A percentile compares a stretch with the other conserved stretches of the same genome.
These are phyloP conservation scores for Tothia fuscella DNA, from an alignment of 2,329 filamentous ascomycete genomes.

Conservation along the genomic window DNA sequence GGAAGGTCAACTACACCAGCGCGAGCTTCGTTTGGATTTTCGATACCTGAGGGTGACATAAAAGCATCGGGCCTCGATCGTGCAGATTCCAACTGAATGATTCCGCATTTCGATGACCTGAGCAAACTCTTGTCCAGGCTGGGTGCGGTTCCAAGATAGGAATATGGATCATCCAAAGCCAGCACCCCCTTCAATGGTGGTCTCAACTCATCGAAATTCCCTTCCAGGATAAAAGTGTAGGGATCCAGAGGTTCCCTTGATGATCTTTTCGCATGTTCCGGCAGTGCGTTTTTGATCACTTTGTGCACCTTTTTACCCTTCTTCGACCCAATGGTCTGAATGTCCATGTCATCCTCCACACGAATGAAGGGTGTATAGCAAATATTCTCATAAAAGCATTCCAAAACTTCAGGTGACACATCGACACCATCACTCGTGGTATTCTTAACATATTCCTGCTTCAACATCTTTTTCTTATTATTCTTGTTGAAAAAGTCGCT, in stretches of 20 bases:
- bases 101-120: constrained; percentile 81
- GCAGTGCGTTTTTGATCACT: constrained; percentile 40
- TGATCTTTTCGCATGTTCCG: constrained; percentile 47
- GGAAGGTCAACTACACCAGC: constrained; percentile 95
- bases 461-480: constrained; percentile 99
- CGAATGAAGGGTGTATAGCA: constrained; percentile 97
- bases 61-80: constrained; percentile 91
- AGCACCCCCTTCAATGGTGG: constrained; percentile 88
- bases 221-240: constrained; percentile 86
- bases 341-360: constrained; percentile 80
- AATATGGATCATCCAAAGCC: constrained; percentile 82
- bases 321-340: constrained; percentile 59
- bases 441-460: constrained; percentile 88
- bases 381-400: constrained; percentile 98
- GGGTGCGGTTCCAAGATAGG: constrained; percentile 67
- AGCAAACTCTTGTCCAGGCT: constrained; percentile 50
- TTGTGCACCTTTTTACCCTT: constrained; percentile 59
- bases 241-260: constrained; percentile 84
- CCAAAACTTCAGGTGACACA: constrained; percentile 88
- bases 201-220: constrained; percentile 68
- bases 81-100: constrained; percentile 89
- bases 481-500: constrained; percentile 99
- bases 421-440: constrained; percentile 80
- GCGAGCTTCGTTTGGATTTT: constrained; percentile 75
- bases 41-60: constrained; percentile 74